These are phyloP conservation scores for Exophiala spinifera DNA, from an alignment of 2,329 filamentous ascomycete species.

Conservation along the genomic window DNA sequence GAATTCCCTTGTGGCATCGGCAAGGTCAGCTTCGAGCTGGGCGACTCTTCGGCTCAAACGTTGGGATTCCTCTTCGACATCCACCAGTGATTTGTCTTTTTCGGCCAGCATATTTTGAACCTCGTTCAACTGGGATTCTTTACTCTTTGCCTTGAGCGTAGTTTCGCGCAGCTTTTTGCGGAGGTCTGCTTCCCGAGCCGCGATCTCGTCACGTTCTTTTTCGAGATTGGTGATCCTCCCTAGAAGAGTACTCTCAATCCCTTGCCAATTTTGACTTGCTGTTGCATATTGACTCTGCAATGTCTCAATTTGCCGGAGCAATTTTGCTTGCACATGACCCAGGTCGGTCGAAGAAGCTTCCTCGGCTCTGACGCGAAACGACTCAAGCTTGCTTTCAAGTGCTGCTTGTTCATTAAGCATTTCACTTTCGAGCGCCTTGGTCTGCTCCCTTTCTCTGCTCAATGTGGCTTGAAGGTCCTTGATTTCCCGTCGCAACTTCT, in stretches of 20 bases:
- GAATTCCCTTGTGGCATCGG: constrained; percentile 55
- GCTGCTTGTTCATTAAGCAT: constrained; percentile 72
- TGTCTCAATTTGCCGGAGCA: constrained; percentile 90
- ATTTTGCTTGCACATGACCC: constrained; percentile 81
- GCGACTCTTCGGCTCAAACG: constrained; percentile 41
- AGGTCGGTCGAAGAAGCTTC: constrained; percentile 80
- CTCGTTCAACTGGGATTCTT: constrained; percentile 80
- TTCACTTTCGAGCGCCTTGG: constrained; percentile 68
- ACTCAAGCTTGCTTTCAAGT: constrained; percentile 85
- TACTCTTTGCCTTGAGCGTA: constrained; percentile 63
- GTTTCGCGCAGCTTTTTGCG: constrained; percentile 85
- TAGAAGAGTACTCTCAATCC: constrained; percentile 82
- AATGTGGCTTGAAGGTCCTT: constrained; percentile 70
- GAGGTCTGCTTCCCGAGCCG: constrained; percentile 79
- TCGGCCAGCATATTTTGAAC: constrained; percentile 46
- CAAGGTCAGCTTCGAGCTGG: constrained; percentile 59
- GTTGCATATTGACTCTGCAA: constrained; percentile 92
- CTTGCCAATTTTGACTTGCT: constrained; percentile 96
- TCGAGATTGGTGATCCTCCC: constrained; percentile 75
- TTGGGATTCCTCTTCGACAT: constrained; percentile 59
- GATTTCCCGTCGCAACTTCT: constrained; percentile 68
- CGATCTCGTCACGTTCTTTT: constrained; percentile 84
- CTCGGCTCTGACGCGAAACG: constrained; percentile 78
- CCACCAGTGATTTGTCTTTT: constrained; percentile 57
- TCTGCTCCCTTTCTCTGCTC: constrained; percentile 68